Evolutionary conservation across 768 basidiomycete species (phyloP).

Genomic region (Lactifluus pinguis): DNA sequence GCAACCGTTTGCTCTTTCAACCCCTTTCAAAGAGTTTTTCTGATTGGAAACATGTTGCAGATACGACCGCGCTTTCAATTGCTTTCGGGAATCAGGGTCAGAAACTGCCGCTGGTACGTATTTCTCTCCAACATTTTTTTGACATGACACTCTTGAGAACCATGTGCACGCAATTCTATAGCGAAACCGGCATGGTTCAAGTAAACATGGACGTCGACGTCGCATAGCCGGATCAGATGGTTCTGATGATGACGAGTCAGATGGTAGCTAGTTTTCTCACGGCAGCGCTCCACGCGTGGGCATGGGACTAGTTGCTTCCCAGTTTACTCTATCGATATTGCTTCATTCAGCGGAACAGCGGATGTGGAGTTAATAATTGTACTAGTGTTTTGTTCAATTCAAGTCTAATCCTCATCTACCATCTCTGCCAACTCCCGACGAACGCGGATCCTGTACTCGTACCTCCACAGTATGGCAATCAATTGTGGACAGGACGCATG

Average conservation of each 20-base stretch:
- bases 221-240: slow-evolving; percentile 54
- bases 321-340: slow-evolving; percentile 1
- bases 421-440: slow-evolving; percentile 9
- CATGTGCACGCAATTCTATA: slow-evolving; percentile 22
- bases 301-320: neutral
- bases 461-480: slow-evolving; percentile 39
- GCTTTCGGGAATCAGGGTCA: slow-evolving; percentile 87
- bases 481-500: slow-evolving; percentile 28
- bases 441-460: slow-evolving; percentile 42
- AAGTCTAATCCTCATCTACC: slow-evolving; percentile 9
- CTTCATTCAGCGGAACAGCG: neutral
- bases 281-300: neutral
- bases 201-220: slow-evolving; percentile 48
- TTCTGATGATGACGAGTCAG: slow-evolving; percentile 66
- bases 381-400: slow-evolving; percentile 5
- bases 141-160: slow-evolving; percentile 12
- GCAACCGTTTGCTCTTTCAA: neutral
- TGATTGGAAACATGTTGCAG: slow-evolving; percentile 29
- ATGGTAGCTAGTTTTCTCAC: slow-evolving; percentile 32
- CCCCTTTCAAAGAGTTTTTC: neutral
- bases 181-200: slow-evolving; percentile 76
- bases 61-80: slow-evolving; percentile 84
- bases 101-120: slow-evolving; percentile 69
- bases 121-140: slow-evolving; percentile 4
- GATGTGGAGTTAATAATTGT: slow-evolving; percentile 18